Conservation (phyloP, 192 early-diverging fungal species). For the Linnemannia hyalina region DNA sequence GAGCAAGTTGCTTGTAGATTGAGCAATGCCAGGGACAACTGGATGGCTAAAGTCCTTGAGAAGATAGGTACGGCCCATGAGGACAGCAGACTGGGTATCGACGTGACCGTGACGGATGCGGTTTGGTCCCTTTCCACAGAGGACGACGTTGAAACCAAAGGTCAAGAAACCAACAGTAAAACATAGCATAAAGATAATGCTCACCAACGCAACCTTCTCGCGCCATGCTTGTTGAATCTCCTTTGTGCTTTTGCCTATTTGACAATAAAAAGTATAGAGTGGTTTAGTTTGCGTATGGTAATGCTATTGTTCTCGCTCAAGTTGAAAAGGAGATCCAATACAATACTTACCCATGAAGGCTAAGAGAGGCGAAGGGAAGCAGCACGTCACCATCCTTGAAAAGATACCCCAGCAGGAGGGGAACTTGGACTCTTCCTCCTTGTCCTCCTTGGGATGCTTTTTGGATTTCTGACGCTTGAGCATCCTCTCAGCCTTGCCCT, state of each 20-base stretch:
- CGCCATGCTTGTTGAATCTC: conserved; percentile 86
- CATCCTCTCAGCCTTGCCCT: conserved; percentile 42
- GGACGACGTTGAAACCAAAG: conserved; percentile 82
- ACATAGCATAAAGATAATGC: conserved; percentile 83
- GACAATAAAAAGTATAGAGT: not conserved
- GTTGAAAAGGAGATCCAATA: not conserved
- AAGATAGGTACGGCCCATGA: conserved; percentile 75
- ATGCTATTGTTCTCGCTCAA: not conserved
- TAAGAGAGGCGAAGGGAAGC: conserved; percentile 65
- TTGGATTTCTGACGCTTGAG: conserved; percentile 37
- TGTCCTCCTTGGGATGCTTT: conserved; percentile 1
- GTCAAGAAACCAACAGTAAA: conserved; percentile 83
- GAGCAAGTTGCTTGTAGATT: conserved; percentile 61
- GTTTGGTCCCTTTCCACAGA: conserved; percentile 64
- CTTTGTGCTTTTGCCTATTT: conserved; percentile 26
- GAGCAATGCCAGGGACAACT: conserved; percentile 42
- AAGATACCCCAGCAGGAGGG: conserved; percentile 63
- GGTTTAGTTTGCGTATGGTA: not conserved
- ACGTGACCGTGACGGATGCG: conserved; percentile 66
- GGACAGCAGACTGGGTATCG: conserved; percentile 66
- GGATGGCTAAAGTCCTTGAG: conserved; percentile 71
- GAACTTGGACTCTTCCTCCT: conserved; percentile 13
- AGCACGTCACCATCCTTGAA: conserved; percentile 69
- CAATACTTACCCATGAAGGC: conserved; percentile 27
- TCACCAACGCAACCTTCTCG: conserved; percentile 91